Evolutionary conservation across 192 early-diverging fungal genomes (phyloP).

Genomic region (Gigaspora rosea): DNA sequence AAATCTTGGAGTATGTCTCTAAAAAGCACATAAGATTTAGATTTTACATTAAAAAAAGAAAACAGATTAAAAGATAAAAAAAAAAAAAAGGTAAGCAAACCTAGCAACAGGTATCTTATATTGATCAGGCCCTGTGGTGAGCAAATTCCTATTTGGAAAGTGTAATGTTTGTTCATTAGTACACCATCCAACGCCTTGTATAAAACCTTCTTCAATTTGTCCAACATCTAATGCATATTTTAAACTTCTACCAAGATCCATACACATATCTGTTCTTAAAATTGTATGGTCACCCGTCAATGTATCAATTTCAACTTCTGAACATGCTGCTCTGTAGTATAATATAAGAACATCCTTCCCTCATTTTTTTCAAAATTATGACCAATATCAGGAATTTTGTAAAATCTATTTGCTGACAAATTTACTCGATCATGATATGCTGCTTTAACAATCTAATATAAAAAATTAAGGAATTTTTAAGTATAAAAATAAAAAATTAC

Average conservation of each 20-base stretch:
- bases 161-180: too few species aligned
- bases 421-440: too few species aligned
- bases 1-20: too few species aligned
- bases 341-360: constrained; percentile 78
- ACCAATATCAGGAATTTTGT: constrained; percentile 63
- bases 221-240: too few species aligned
- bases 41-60: too few species aligned
- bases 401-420: constrained; percentile 82
- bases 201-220: too few species aligned
- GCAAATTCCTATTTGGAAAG: too few species aligned
- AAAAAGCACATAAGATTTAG: background rate
- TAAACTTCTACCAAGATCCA: too few species aligned
- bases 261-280: too few species aligned
- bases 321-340: constrained; percentile 77
- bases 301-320: too few species aligned
- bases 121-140: constrained; percentile 78
- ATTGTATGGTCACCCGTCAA: too few species aligned
- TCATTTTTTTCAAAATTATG: constrained; percentile 71
- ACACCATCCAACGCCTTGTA: too few species aligned
- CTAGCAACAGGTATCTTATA: constrained; percentile 88
- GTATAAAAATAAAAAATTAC: constrained; percentile 68
- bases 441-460: constrained; percentile 73
- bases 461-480: constrained; percentile 55
- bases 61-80: background rate
- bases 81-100: constrained; percentile 11